Evolutionary conservation across 257 asterid genomes (phyloP).

Genomic region (Solanum okadae): DNA sequence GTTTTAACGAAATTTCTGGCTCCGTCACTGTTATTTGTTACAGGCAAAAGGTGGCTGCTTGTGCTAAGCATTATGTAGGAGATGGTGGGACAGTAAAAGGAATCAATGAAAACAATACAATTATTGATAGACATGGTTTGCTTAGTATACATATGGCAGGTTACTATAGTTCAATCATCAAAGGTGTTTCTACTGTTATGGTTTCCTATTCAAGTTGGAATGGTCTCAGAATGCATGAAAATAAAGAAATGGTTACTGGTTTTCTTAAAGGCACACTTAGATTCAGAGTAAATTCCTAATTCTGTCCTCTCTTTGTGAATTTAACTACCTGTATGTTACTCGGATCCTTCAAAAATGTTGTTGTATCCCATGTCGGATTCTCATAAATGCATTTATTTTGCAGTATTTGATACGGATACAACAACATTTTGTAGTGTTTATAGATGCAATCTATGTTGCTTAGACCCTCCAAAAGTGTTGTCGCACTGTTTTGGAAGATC

Average conservation of each 20-base stretch:
- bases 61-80: constrained; percentile 9
- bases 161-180: constrained; percentile 8
- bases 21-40: background rate
- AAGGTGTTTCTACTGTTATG: constrained; percentile 11
- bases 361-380: background rate
- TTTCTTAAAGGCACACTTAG: constrained; percentile 7
- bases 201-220: constrained; percentile 12
- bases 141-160: constrained; percentile 9
- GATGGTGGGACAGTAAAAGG: constrained; percentile 12
- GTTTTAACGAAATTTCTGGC: background rate
- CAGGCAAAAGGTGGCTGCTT: constrained; percentile 6
- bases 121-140: constrained; percentile 6
- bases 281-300: constrained; percentile 5
- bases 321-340: background rate
- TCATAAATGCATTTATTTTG: background rate
- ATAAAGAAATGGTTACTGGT: constrained; percentile 4
- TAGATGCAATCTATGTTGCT: background rate
- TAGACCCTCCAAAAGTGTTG: background rate
- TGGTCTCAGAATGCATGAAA: constrained; percentile 8
- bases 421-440: background rate
- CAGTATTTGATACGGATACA: background rate
- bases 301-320: background rate
- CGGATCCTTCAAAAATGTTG: background rate
- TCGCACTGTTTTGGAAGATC: background rate
- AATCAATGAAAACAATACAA: constrained; percentile 4